A percentile compares a stretch with the other conserved stretches of the same genome.
These are phyloP conservation scores for Colletotrichum noveboracense DNA, from an alignment of 2,329 filamentous ascomycete genomes.

Conservation along the genomic window DNA sequence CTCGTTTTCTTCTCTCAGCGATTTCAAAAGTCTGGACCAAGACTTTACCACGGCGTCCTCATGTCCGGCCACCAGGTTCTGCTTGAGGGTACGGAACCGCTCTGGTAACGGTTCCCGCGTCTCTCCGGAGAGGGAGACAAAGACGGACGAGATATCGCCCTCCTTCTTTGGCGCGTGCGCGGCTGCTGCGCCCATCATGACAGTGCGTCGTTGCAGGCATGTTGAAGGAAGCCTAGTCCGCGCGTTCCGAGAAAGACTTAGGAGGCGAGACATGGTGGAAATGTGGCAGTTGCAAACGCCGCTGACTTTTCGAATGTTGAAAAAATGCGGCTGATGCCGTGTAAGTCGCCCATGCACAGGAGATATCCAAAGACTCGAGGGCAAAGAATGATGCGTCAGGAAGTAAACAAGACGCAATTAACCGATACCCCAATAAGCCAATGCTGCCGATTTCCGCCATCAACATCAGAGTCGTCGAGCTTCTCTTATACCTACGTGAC, in stretches of 20 bases:
- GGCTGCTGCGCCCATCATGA: slow-evolving; percentile 11
- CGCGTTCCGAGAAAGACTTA: not conserved
- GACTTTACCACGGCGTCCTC: slow-evolving; percentile 51
- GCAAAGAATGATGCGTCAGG: not conserved
- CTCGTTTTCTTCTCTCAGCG: slow-evolving; percentile 52
- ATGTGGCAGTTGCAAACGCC: not conserved
- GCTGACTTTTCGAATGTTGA: not conserved
- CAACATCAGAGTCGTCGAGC: not conserved
- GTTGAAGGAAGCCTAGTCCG: not conserved
- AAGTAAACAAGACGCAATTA: not conserved
- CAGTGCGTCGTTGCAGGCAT: not conserved
- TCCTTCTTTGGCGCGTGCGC: slow-evolving; percentile 48
- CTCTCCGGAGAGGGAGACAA: slow-evolving; percentile 61
- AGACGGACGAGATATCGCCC: slow-evolving; percentile 68
- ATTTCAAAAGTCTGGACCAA: slow-evolving; percentile 53
- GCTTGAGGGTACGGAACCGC: slow-evolving; percentile 62
- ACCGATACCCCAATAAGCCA: rapidly evolving
- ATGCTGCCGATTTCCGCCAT: not conserved
- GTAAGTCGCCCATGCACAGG: not conserved
- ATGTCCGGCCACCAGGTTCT: slow-evolving; percentile 53
- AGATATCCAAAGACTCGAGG: not conserved
- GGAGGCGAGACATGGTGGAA: not conserved
- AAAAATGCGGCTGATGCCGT: not conserved
- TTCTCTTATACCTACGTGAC: not conserved
- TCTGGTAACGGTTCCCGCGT: slow-evolving; percentile 53